Base-by-base conservation (phyloP, 2,329 filamentous ascomycete species). In the Trichoderma sp. region DNA sequence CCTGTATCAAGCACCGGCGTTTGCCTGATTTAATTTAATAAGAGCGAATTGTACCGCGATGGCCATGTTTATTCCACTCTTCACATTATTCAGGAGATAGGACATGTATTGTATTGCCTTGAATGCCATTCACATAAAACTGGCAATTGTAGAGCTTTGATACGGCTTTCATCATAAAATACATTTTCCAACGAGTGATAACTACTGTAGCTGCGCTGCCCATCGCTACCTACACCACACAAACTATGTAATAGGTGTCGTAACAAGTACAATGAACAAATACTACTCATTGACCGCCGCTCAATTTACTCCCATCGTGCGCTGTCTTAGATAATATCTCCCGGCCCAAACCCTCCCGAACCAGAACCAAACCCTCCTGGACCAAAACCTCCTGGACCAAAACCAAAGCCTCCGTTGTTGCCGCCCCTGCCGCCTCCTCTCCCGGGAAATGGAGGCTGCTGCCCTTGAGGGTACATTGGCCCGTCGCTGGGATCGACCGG, bases 401-500 rank as follows among this genome's bases (percentile, higher is more conserved):
- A 38, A 2, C 35, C 35, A 38, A 16, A 38, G 14, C 35, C 35
- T 38, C 35, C 14, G 35, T 38, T 38, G 35, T 38, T 38, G 35
- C 35, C 35, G 35, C 35, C 35, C 35, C 35, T 38, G 35, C 35
- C 35, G 14, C 35, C 35, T 16, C 35, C 35, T 8, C 83, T 83
- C 7, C 86, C 85, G 2, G 84, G 84, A 2, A 11, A 50, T 21
- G 45, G n/a, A n/a, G 45, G 45, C 45, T n/a, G 18, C 45, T 56
- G 50, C 21, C 21, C 50, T 3, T 88, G 87, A 6, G 86, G 86
- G 67, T 88, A 85, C 63, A 87, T 81, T 4, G 88, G 88, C 2
- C 83, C 79, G 1, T 85, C 87, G 0, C 93, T 93, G 0, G 94
- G 95, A 0, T 93, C 94, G 27, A 95, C 85, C 3, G 96, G 96